Evolutionary conservation across 176 grass and related monocot species (phyloP).

Genomic region (Triticum timopheevii): DNA sequence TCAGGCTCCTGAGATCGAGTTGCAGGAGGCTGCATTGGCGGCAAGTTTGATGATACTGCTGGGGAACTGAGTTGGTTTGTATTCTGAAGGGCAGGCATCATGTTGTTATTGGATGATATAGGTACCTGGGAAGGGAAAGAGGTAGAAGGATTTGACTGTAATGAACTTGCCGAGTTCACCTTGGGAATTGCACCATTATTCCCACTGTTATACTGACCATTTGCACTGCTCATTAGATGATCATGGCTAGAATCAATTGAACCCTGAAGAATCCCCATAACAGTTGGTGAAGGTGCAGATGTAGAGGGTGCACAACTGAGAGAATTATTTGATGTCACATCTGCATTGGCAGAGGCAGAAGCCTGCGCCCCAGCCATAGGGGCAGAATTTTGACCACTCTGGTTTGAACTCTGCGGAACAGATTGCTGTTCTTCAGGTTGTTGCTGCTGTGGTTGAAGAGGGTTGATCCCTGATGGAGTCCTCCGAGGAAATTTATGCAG

Average conservation of each 20-base stretch:
- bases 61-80: conserved; percentile 49
- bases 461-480: conserved; percentile 58
- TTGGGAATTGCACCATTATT: conserved; percentile 48
- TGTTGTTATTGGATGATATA: conserved; percentile 55
- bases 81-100: conserved; percentile 50
- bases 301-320: conserved; percentile 49
- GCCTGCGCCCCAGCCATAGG: conserved; percentile 44
- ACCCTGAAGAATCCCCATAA: conserved; percentile 45
- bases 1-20: conserved; percentile 57
- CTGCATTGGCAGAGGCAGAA: conserved; percentile 52
- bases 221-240: conserved; percentile 49
- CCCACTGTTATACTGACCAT: conserved; percentile 36
- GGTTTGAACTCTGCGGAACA: conserved; percentile 70
- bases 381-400: conserved; percentile 63
- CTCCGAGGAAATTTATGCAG: conserved; percentile 85
- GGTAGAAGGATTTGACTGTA: conserved; percentile 57
- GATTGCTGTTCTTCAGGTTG: conserved; percentile 67
- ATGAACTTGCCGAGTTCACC: conserved; percentile 53
- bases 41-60: conserved; percentile 45
- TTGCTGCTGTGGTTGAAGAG: conserved; percentile 58
- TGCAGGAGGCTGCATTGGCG: conserved; percentile 54
- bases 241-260: conserved; percentile 68
- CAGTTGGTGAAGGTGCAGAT: conserved; percentile 37
- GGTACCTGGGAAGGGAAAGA: conserved; percentile 40
- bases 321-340: conserved; percentile 43